These are phyloP conservation scores for Triangularia setosa DNA, from an alignment of 2,329 filamentous ascomycete species.

Conservation along the genomic window DNA sequence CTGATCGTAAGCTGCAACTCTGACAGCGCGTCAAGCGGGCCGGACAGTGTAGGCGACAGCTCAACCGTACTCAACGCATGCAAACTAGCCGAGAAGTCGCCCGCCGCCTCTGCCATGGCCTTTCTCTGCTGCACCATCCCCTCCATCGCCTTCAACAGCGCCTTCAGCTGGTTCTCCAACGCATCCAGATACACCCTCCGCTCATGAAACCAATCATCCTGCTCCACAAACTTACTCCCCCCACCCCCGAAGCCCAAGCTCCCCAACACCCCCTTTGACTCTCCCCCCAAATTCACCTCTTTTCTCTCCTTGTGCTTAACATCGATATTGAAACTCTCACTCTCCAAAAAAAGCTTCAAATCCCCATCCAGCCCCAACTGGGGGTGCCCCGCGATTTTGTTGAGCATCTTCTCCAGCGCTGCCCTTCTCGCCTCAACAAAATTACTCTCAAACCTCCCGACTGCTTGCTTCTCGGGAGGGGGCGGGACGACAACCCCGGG, in stretches of 20 bases:
- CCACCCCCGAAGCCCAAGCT: constrained; percentile 77
- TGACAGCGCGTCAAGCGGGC: constrained; percentile 84
- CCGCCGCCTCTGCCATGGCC: constrained; percentile 86
- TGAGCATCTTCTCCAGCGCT: constrained; percentile 94
- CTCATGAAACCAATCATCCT: constrained; percentile 99
- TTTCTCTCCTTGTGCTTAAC: constrained; percentile 96
- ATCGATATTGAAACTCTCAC: constrained; percentile 91
- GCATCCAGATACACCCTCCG: constrained; percentile 85
- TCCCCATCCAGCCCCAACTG: constrained; percentile 90
- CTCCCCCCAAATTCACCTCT: constrained; percentile 70
- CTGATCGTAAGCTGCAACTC: constrained; percentile 91
- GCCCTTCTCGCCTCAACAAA: constrained; percentile 92
- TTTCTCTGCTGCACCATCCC: constrained; percentile 89
- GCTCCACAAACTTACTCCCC: constrained; percentile 88
- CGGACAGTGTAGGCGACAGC: constrained; percentile 81
- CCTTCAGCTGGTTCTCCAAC: constrained; percentile 31
- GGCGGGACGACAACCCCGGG: constrained; percentile 93
- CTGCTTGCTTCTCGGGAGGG: constrained; percentile 95
- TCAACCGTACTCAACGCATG: constrained; percentile 90
- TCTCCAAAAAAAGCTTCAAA: constrained; percentile 94
- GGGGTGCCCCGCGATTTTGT: constrained; percentile 87
- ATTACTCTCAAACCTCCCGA: constrained; percentile 91
- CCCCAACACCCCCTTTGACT: constrained; percentile 91
- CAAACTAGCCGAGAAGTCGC: constrained; percentile 89
- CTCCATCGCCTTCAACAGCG: constrained; percentile 78